These are phyloP conservation scores for Aspergillus ochraceus DNA, from an alignment of 2,329 filamentous ascomycete species.

Conservation along the genomic window DNA sequence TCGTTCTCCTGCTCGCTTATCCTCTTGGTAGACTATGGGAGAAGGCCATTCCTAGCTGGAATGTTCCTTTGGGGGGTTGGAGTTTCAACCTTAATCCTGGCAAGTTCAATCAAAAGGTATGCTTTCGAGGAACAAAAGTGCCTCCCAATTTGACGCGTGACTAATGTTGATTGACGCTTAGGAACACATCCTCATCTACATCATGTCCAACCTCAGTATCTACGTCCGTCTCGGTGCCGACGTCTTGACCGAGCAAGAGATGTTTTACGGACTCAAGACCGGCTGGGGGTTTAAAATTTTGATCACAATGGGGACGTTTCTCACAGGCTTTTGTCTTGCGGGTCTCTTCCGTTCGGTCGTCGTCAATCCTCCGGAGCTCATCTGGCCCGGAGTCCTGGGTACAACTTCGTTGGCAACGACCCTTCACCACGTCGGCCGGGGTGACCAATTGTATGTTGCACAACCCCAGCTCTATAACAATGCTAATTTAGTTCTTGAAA, in stretches of 20 bases:
- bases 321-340: slow-evolving; percentile 60
- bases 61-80: slow-evolving; percentile 16
- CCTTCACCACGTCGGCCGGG: slow-evolving; percentile 61
- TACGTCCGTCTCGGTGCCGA: slow-evolving; percentile 29
- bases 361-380: slow-evolving; percentile 57
- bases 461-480: not conserved
- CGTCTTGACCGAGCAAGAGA: slow-evolving; percentile 28
- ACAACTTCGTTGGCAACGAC: slow-evolving; percentile 68
- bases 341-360: slow-evolving; percentile 64
- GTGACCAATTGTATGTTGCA: slow-evolving; percentile 20
- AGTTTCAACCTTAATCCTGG: slow-evolving; percentile 28
- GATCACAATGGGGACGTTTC: slow-evolving; percentile 65
- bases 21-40: slow-evolving; percentile 26
- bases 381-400: slow-evolving; percentile 52
- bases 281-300: slow-evolving; percentile 30
- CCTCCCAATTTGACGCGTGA: too few species aligned
- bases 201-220: slow-evolving; percentile 32
- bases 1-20: slow-evolving; percentile 23
- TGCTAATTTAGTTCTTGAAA: not conserved
- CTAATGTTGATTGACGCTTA: not conserved
- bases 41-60: slow-evolving; percentile 22
- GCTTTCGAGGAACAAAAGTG: not conserved
- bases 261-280: slow-evolving; percentile 26
- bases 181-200: slow-evolving; percentile 27
- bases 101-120: slow-evolving; percentile 31